phyloP scores from a whole-genome alignment of 1,139 yeast species.

The Pichia sp. region DNA sequence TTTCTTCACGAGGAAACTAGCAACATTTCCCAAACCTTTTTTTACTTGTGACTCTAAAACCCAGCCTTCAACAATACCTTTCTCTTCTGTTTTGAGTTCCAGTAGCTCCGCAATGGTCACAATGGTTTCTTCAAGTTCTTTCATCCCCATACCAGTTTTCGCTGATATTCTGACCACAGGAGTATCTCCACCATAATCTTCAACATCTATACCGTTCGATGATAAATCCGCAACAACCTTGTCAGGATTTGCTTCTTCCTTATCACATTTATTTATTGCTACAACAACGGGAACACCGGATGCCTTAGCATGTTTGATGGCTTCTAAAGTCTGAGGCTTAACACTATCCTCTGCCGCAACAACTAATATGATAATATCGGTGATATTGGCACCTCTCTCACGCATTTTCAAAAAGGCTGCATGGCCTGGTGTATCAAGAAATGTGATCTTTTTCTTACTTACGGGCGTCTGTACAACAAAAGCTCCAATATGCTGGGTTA shows the following conservation, averaged over 20 bases:
- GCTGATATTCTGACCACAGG: slow-evolving; percentile 89
- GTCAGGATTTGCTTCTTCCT: slow-evolving; percentile 65
- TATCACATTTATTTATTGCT: slow-evolving; percentile 90
- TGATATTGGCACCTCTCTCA: slow-evolving; percentile 90
- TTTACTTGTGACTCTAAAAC: slow-evolving; percentile 79
- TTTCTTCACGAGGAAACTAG: slow-evolving; percentile 77
- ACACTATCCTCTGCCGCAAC: slow-evolving; percentile 99
- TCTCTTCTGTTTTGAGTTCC: slow-evolving; percentile 64
- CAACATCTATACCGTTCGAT: slow-evolving; percentile 74
- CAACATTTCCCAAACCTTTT: slow-evolving; percentile 80
- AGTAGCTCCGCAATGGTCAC: slow-evolving; percentile 77
- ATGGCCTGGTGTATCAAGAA: slow-evolving; percentile 97
- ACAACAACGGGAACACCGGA: slow-evolving; percentile 85
- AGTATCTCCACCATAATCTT: slow-evolving; percentile 93
- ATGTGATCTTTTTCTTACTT: slow-evolving; percentile 74
- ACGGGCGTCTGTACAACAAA: slow-evolving; percentile 77
- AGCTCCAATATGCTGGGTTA: slow-evolving; percentile 97
- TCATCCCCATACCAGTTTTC: slow-evolving; percentile 74
- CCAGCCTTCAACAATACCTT: slow-evolving; percentile 75
- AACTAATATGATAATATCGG: slow-evolving; percentile 87
- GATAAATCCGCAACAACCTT: slow-evolving; percentile 77
- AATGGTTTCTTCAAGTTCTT: slow-evolving; percentile 83
- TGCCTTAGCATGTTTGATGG: slow-evolving; percentile 85
- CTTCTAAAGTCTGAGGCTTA: slow-evolving; percentile 96
- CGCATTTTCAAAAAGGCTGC: slow-evolving; percentile 96